Evolutionary conservation across 345 rosid genomes (phyloP).

Genomic region (Rhizophora apiculata): DNA sequence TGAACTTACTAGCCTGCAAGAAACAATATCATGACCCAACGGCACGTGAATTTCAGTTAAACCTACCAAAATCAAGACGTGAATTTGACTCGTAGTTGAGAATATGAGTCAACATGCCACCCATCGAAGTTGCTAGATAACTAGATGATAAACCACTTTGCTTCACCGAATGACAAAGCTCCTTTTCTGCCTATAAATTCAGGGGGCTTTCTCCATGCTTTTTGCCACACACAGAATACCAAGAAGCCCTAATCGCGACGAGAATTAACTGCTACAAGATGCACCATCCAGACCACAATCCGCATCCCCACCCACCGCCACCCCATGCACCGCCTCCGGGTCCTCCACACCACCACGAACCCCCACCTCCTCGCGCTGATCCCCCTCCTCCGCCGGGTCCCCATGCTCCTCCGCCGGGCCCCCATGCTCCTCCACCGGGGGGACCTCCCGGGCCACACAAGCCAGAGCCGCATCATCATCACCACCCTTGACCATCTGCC

Average conservation of each 20-base stretch:
- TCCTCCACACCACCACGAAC: constrained; percentile 17
- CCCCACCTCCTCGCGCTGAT: constrained; percentile 17
- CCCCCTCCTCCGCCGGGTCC: constrained; percentile 20
- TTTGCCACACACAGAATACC: neutral
- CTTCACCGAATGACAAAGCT: neutral
- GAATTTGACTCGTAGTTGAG: constrained; percentile 21
- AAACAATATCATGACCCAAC: too few species aligned
- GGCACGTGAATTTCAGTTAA: constrained; percentile 9
- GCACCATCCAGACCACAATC: constrained; percentile 17
- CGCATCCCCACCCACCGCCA: constrained; percentile 10
- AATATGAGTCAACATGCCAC: too few species aligned
- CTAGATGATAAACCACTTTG: too few species aligned
- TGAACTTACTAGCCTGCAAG: too few species aligned
- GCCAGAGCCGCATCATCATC: constrained; percentile 18
- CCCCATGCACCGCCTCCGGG: constrained; percentile 7
- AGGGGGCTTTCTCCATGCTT: neutral
- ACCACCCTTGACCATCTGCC: too few species aligned
- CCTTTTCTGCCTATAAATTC: neutral
- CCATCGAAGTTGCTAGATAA: too few species aligned
- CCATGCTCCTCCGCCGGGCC: constrained; percentile 11
- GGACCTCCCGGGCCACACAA: constrained; percentile 22
- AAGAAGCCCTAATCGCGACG: too few species aligned
- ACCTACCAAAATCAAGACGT: constrained; percentile 10
- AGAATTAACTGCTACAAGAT: neutral
- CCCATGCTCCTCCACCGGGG: constrained; percentile 12